Evolutionary conservation across 768 basidiomycete species (phyloP).

Genomic region (Mycena latifolia): DNA sequence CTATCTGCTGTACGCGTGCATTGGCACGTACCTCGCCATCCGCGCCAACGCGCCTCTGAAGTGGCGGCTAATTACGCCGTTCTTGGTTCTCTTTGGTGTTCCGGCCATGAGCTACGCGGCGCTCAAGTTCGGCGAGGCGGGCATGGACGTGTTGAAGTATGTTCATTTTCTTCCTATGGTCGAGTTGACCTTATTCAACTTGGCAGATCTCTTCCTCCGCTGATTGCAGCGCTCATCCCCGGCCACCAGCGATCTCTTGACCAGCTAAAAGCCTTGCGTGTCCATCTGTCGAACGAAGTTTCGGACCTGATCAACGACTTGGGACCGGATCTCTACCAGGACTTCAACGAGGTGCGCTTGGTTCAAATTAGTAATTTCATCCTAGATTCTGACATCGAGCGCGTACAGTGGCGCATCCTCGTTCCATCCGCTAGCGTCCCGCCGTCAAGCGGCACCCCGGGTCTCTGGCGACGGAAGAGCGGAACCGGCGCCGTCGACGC

Average conservation of each 20-base stretch:
- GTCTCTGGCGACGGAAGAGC: constrained; percentile 85
- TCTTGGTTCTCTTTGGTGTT: constrained; percentile 77
- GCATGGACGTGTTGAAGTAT: constrained; percentile 85
- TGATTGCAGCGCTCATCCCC: constrained; percentile 89
- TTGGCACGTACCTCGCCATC: constrained; percentile 81
- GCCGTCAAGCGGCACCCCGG: constrained; percentile 80
- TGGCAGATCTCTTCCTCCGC: constrained; percentile 81
- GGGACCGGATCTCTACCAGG: constrained; percentile 87
- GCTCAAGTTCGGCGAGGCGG: constrained; percentile 97
- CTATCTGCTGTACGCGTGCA: constrained; percentile 84
- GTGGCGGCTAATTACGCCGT: constrained; percentile 81
- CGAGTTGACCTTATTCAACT: too few species aligned
- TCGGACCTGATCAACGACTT: constrained; percentile 88
- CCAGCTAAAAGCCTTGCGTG: constrained; percentile 79
- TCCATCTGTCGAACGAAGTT: constrained; percentile 85
- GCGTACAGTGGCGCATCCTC: constrained; percentile 77
- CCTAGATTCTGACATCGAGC: constrained; percentile 20
- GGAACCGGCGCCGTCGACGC: constrained; percentile 87
- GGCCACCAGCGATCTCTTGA: constrained; percentile 88
- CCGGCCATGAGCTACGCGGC: constrained; percentile 95
- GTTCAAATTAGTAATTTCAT: constrained; percentile 9
- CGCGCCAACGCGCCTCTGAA: constrained; percentile 71
- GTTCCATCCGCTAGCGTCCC: constrained; percentile 89
- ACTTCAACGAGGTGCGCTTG: constrained; percentile 80
- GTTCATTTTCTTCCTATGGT: background rate